Conservation (phyloP, 169 alveolate genomes). For the Amoebophrya sp. region DNA sequence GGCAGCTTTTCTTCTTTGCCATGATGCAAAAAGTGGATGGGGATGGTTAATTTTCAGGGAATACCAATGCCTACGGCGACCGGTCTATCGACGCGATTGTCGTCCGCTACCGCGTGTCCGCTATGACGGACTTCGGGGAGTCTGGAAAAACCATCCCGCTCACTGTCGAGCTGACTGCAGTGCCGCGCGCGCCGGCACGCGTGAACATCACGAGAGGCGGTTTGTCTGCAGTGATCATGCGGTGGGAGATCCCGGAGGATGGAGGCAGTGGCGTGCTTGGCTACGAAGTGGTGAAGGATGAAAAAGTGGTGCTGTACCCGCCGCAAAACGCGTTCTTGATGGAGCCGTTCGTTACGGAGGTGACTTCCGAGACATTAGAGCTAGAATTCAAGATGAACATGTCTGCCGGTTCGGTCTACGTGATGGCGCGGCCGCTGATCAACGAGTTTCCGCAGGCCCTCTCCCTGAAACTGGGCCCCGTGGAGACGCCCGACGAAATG, state of each 20-base stretch:
- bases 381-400: constrained; percentile 2
- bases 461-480: background rate
- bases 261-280: background rate
- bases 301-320: background rate
- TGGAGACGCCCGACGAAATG: background rate
- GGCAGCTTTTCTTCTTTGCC: no score
- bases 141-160: background rate
- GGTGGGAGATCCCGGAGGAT: background rate
- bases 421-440: background rate
- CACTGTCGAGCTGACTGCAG: background rate
- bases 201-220: constrained; percentile 20
- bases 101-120: constrained; percentile 5
- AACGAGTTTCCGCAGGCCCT: background rate
- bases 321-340: constrained; percentile 15
- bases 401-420: background rate
- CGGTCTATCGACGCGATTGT: constrained; percentile 15
- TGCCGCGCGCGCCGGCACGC: constrained; percentile 18
- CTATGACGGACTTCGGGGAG: background rate
- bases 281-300: constrained; percentile 9
- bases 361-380: background rate
- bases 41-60: no score
- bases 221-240: constrained; percentile 15
- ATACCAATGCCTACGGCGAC: constrained; percentile 1
- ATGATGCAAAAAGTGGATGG: no score
- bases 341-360: background rate